Evolutionary conservation across 1,284 basidiomycete species (phyloP), one percentile per base, ranked within the genome.

Genomic region (Pascua sp.): DNA sequence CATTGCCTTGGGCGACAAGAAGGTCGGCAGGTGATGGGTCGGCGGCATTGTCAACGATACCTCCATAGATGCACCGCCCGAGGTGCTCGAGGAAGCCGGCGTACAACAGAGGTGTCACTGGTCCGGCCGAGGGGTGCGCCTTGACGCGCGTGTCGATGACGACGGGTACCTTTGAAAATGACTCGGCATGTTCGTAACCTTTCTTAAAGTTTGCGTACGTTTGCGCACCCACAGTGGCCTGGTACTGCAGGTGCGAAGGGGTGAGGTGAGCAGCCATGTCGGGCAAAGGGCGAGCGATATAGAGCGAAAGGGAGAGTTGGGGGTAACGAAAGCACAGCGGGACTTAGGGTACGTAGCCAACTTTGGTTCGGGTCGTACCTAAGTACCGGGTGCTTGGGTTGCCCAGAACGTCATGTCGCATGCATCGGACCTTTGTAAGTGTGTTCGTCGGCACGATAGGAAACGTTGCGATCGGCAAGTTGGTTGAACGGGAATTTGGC

Each of bases 31-130:
- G 64, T 62, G 72, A 59, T 49, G 71, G 77, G 61, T 62, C 64
- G 62, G 54, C 67, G 36, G 78, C 80, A 60, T 80, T 80, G 61
- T 84, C 67, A 13, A 83, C 61, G 56, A 85, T 78, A 1, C 83
- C 83, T 39, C 82, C 83, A 63, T 85, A 85, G 60, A 85, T 84
- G 64, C 84, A 83, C 47, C 84, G 72, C 0, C 74, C 75, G 70
- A 85, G 80, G 63, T 85, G 83, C 69, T 85, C 83, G 17, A 83
- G 80, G 71, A 84, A 85, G 8, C 83, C 83, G 18, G 82, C 82
- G 68, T 83, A 84, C 62, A 85, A 54, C 36, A 64, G 60, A 36
- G 55, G 53, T 15, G 56, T 56, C 15, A 70, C 53, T 8, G 56
- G 60, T 12, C 24, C 54, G 11, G 42, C 54, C 5, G 39, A 36